phyloP scores from a whole-genome alignment of 306 rosid genomes.

The Cucurbita ficifolia region DNA sequence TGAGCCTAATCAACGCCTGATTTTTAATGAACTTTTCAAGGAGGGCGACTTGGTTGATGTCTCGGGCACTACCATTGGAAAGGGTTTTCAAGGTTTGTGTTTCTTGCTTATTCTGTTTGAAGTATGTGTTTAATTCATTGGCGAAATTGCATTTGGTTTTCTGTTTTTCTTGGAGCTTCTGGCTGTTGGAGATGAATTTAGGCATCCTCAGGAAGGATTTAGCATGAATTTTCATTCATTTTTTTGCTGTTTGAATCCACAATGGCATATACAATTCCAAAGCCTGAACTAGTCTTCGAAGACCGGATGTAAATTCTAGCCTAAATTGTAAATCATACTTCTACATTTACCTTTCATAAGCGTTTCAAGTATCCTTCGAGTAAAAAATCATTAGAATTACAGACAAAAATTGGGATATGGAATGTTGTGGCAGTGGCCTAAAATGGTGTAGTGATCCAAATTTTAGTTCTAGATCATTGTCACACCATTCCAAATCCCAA shows the following conservation, averaged over 20 bases:
- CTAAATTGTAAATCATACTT: too few relatives aligned
- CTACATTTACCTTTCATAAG: not conserved
- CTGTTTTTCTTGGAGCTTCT: not conserved
- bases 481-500: too few relatives aligned
- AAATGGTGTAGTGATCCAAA: too few relatives aligned
- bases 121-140: not conserved
- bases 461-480: too few relatives aligned
- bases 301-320: too few relatives aligned
- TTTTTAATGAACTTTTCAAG: conserved; percentile 47
- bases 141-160: not conserved
- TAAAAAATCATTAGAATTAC: not conserved
- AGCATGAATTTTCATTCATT: not conserved
- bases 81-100: conserved; percentile 71
- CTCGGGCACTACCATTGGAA: conserved; percentile 84
- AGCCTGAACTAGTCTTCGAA: not conserved
- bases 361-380: too few relatives aligned
- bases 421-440: not conserved
- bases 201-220: not conserved
- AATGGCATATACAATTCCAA: not conserved
- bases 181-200: not conserved
- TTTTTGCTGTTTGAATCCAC: not conserved
- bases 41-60: conserved; percentile 95
- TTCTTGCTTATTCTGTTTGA: not conserved
- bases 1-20: conserved; percentile 49
- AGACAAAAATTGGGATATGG: not conserved